Evolutionary conservation across 768 basidiomycete species (phyloP), one percentile per base, ranked within the genome.

Genomic region (Boletus eberwhitei): DNA sequence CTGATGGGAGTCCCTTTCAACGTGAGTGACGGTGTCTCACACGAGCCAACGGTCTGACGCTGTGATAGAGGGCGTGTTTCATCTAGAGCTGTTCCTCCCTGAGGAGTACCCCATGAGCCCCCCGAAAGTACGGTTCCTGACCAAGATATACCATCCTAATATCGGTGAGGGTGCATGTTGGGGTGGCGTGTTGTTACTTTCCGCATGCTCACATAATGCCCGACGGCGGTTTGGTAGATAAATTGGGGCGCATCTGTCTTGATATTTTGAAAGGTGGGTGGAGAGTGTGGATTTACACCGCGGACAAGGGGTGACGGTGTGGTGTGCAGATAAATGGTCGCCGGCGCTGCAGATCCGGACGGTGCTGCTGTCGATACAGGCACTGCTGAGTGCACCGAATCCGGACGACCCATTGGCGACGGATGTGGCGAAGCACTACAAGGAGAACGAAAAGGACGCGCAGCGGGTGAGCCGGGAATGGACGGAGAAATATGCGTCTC

Each of bases 51-150:
- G 22, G 19, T 16, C 64, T 66, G 49, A 66, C 19, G 41, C 11
- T n/a, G 17, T 16, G 5, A 37, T 55, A 97, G 95, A 87, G 63
- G 97, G 96, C 21, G 78, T 90, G 19, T 98, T 98, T 77, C 89
- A 87, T 64, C 81, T 98, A n/a, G 97, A 99, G 73, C 79, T 99
- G 41, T 99, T 98, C 77, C 78, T 99, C 26, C 97, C 97, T 5
- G 97, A 98, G 73, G 97, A 98, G 72, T 99, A 99, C 74, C 97
- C 97, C 1, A 99, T 99, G 97, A 90, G 89, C 47, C 96, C 97
- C 0, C 97, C 97, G 22, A 99, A 99, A 75, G 97, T 99, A 54
- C 82, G 96, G 61, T 98, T 96, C 77, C 77, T 97, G 63, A 97
- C 95, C 53, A 95, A 94, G 86, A 96, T 98, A 78, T 95, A 96